A percentile compares a stretch with the other conserved stretches of the same genome.
These are phyloP conservation scores for Xerocomus brunneocitrinus DNA, from an alignment of 768 basidiomycete genomes.

Conservation along the genomic window DNA sequence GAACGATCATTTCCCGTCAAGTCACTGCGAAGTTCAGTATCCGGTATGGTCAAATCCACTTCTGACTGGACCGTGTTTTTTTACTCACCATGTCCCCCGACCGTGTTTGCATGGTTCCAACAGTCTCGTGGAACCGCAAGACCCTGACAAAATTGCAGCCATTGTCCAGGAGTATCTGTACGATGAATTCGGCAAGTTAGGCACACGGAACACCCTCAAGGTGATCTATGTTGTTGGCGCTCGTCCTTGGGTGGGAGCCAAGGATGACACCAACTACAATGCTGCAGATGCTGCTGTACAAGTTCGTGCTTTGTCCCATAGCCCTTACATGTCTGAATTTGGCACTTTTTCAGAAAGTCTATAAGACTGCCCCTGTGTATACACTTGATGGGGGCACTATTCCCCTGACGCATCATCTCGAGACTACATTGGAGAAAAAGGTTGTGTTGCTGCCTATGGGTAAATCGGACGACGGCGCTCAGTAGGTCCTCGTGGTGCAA, in stretches of 20 bases:
- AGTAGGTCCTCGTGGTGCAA: constrained; percentile 42
- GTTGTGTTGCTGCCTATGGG: constrained; percentile 88
- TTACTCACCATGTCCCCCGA: not conserved
- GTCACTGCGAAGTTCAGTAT: constrained; percentile 59
- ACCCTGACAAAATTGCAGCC: constrained; percentile 52
- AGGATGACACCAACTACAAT: constrained; percentile 82
- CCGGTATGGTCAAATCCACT: constrained; percentile 27
- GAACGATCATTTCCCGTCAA: constrained; percentile 58
- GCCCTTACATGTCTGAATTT: not conserved
- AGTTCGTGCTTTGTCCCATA: not conserved
- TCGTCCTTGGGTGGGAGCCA: constrained; percentile 78
- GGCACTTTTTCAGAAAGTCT: not conserved
- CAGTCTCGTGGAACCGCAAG: constrained; percentile 76
- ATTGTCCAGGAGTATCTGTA: constrained; percentile 65
- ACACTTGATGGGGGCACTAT: constrained; percentile 87
- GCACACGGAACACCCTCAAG: constrained; percentile 69
- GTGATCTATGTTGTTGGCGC: constrained; percentile 67
- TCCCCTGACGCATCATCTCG: constrained; percentile 83
- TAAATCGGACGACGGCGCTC: constrained; percentile 86
- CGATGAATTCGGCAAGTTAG: constrained; percentile 73
- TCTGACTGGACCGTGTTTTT: not conserved
- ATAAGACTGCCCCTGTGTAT: constrained; percentile 34
- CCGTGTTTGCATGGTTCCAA: too few species aligned
- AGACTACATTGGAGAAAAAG: constrained; percentile 73
- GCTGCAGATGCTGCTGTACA: constrained; percentile 70